These are phyloP conservation scores for Serendipita sp. DNA, from an alignment of 768 basidiomycete genomes.

Conservation along the genomic window DNA sequence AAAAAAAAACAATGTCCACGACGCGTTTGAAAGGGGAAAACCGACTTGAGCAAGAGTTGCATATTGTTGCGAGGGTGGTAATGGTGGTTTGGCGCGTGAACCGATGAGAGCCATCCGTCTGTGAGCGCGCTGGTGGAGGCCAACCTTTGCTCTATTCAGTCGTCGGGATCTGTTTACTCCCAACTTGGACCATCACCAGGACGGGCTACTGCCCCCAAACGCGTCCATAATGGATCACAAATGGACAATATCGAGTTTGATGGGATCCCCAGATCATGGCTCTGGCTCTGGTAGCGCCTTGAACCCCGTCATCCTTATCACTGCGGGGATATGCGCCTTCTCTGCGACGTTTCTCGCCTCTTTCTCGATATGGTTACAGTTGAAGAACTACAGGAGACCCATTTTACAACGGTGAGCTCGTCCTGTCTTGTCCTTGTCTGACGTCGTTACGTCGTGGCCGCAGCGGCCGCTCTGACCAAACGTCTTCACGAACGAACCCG, in stretches of 20 bases:
- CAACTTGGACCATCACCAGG: not conserved
- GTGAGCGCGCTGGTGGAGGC: not conserved
- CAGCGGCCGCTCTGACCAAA: not conserved
- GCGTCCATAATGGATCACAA: too few relatives aligned
- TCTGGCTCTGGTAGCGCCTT: slow-evolving; percentile 40
- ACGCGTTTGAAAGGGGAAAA: not conserved
- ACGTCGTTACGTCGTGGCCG: not conserved
- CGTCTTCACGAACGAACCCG: not conserved
- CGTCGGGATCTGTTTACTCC: not conserved
- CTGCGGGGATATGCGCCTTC: slow-evolving; percentile 46
- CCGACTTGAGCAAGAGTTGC: not conserved
- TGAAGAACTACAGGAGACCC: slow-evolving; percentile 78
- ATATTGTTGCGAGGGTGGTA: not conserved
- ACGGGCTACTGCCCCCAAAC: not conserved
- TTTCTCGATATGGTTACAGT: slow-evolving; percentile 60
- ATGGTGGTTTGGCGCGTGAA: slow-evolving; percentile 5
- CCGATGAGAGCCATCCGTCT: not conserved
- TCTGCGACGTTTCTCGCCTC: slow-evolving; percentile 58
- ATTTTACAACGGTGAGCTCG: slow-evolving; percentile 51
- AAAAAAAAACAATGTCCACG: not conserved
- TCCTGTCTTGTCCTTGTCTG: not conserved
- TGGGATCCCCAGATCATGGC: slow-evolving; percentile 7
- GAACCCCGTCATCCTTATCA: slow-evolving; percentile 34
- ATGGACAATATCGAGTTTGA: not conserved
- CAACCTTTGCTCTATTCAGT: not conserved